phyloP scores from a whole-genome alignment of 345 rosid species.

The Turnera subulata region DNA sequence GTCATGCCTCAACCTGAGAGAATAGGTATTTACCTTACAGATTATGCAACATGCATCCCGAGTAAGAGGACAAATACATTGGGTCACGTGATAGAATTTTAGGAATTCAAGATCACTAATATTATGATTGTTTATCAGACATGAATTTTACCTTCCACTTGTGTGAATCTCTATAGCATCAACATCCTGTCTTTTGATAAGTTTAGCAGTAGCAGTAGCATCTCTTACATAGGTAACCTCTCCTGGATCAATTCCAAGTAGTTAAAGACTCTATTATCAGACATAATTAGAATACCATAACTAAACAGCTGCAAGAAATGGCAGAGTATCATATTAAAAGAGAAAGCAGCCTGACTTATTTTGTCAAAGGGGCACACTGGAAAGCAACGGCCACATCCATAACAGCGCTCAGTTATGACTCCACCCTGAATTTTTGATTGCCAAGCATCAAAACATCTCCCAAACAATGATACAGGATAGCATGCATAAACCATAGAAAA shows the following conservation, averaged over 20 bases:
- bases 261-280: neutral
- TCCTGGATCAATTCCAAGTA: slow-evolving; percentile 25
- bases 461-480: neutral
- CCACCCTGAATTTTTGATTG: slow-evolving; percentile 39
- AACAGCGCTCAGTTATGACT: slow-evolving; percentile 53
- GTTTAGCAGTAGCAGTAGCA: slow-evolving; percentile 44
- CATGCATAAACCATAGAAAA: slow-evolving; percentile 7
- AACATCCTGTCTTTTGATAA: slow-evolving; percentile 37
- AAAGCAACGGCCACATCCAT: slow-evolving; percentile 63
- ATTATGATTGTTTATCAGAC: neutral
- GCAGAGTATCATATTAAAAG: neutral
- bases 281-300: neutral
- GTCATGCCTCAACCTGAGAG: no score
- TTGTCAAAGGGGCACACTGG: slow-evolving; percentile 59
- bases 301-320: no score
- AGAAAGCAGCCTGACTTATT: slow-evolving; percentile 39
- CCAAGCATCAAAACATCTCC: neutral
- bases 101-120: no score
- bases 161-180: slow-evolving; percentile 67
- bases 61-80: no score
- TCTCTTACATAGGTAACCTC: slow-evolving; percentile 44
- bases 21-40: neutral
- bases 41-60: no score
- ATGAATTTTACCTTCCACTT: slow-evolving; percentile 41
- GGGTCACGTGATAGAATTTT: no score